Percentiles rank a stretch among this genome's conserved stretches.
Evolutionary conservation across 2,329 filamentous ascomycete genomes (phyloP).

Genomic region (Byssochlamys sp.): DNA sequence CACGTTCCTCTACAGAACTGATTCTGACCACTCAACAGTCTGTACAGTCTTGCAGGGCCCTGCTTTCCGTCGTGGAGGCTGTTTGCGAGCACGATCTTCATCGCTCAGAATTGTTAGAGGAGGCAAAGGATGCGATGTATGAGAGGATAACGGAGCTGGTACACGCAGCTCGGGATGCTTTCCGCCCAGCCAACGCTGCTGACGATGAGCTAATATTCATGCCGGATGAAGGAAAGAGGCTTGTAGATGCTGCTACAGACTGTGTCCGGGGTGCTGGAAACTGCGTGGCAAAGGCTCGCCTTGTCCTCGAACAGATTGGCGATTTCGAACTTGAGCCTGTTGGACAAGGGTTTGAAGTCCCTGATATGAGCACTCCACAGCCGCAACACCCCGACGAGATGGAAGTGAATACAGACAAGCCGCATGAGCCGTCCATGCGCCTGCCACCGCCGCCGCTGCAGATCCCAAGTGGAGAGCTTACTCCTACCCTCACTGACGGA

Average conservation of each 20-base stretch:
- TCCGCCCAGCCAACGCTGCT: conserved; percentile 57
- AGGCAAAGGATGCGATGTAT: conserved; percentile 67
- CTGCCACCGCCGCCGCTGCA: conserved; percentile 38
- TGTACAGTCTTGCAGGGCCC: conserved; percentile 66
- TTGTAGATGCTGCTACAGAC: conserved; percentile 69
- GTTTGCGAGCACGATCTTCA: conserved; percentile 69
- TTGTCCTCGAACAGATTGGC: conserved; percentile 76
- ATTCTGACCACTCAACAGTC: conserved; percentile 74
- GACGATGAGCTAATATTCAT: conserved; percentile 68
- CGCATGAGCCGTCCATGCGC: conserved; percentile 26
- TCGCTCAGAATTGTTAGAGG: conserved; percentile 56
- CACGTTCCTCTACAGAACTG: conserved; percentile 77
- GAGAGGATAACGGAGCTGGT: conserved; percentile 71
- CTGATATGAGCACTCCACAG: conserved; percentile 13
- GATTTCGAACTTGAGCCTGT: conserved; percentile 69
- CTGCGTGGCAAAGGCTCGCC: conserved; percentile 76
- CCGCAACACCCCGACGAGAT: conserved; percentile 10
- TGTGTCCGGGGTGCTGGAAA: conserved; percentile 87
- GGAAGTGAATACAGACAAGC: conserved; percentile 8
- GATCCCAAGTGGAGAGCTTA: conserved; percentile 30
- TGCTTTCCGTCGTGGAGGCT: conserved; percentile 70
- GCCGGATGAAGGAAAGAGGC: conserved; percentile 64
- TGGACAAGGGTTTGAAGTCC: conserved; percentile 41
- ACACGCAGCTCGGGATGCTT: conserved; percentile 67
- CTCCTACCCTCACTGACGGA: conserved; percentile 27